A percentile compares a stretch with the other conserved stretches of the same genome.
Conservation (phyloP, 2,329 filamentous ascomycete genomes). For the Coniella vitis region DNA sequence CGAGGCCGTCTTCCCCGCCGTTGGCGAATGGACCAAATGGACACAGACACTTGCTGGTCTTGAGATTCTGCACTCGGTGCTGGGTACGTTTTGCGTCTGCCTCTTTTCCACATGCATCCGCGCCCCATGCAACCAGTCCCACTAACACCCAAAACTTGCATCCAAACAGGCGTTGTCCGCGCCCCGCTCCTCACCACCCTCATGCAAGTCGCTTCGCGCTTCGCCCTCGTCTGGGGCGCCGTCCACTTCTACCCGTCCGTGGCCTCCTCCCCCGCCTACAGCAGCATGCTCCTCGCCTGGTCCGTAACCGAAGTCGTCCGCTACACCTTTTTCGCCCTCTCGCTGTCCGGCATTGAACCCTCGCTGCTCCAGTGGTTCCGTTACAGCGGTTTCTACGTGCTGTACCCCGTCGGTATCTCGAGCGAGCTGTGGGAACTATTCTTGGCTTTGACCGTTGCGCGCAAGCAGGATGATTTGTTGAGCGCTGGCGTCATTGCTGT, state of each 20-base stretch:
- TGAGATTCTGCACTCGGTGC: slow-evolving; percentile 74
- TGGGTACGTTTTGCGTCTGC: slow-evolving; percentile 47
- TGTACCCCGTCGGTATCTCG: slow-evolving; percentile 87
- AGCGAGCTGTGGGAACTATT: slow-evolving; percentile 82
- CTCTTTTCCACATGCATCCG: not conserved
- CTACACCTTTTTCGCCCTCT: slow-evolving; percentile 84
- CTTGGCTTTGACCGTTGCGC: slow-evolving; percentile 54
- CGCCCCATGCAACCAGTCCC: not conserved
- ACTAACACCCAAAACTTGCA: not conserved
- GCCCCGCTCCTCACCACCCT: slow-evolving; percentile 77
- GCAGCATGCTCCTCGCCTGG: slow-evolving; percentile 81
- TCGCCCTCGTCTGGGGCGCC: slow-evolving; percentile 84
- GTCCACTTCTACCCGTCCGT: slow-evolving; percentile 66
- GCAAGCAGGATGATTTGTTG: slow-evolving; percentile 25
- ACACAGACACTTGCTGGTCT: slow-evolving; percentile 79
- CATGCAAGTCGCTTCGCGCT: slow-evolving; percentile 83
- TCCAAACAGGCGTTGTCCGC: slow-evolving; percentile 65
- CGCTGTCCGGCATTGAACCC: slow-evolving; percentile 58
- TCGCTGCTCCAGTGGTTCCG: slow-evolving; percentile 68
- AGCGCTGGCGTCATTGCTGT: slow-evolving; percentile 17
- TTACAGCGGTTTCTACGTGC: slow-evolving; percentile 86
- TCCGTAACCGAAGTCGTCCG: slow-evolving; percentile 85
- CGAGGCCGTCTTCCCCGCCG: slow-evolving; percentile 50
- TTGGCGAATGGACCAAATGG: slow-evolving; percentile 64
- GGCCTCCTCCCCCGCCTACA: slow-evolving; percentile 53